Evolutionary conservation across 176 grass and related monocot genomes (phyloP), one percentile per base, ranked within the genome.

Genomic region (Cenchrus americanus): DNA sequence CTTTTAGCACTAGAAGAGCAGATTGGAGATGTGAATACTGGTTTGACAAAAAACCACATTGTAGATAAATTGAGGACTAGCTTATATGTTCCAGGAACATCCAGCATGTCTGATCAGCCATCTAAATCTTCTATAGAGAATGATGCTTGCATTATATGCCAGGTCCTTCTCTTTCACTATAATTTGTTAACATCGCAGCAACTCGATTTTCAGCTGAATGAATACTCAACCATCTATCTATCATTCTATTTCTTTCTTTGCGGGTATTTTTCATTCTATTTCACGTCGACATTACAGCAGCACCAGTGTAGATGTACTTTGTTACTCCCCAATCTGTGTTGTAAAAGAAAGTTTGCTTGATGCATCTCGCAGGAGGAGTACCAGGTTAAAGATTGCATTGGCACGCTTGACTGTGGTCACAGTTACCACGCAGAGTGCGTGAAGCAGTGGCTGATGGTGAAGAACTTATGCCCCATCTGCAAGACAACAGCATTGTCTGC

Each of bases 401-500:
- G 85, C 80, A 83, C 43, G 50, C 88, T 93, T 46, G 83, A 90
- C n/a, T 93, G 91, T 61, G 91, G 91, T 58, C 91, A 93, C 79
- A 88, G 75, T 41, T 93, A 90, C 69, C 91, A 90, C 12, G 78
- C 75, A 2, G 73, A 60, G 74, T 93, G 91, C 83, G 78, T 93
- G 62, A 90, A 90, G 62, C 88, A 93, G 55, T 93, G 91, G 91
- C 76, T 93, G 63, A 50, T 78, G 63, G 80, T 93, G 76, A 93
- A 93, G 79, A 93, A 93, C 75, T 24, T 90, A 59, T 90, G 91
- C 85, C 91, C 91, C 69, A 88, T 93, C 75, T 93, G 88, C 91
- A 93, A 93, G 86, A 85, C 82, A 75, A 79, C 91, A 65, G 91
- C 85, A 83, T 79, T 93, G 83, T 85, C 85, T 66, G 19, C 62